Conservation (phyloP, 73 alveolate genomes). For the Paramecium pentaurelia region DNA sequence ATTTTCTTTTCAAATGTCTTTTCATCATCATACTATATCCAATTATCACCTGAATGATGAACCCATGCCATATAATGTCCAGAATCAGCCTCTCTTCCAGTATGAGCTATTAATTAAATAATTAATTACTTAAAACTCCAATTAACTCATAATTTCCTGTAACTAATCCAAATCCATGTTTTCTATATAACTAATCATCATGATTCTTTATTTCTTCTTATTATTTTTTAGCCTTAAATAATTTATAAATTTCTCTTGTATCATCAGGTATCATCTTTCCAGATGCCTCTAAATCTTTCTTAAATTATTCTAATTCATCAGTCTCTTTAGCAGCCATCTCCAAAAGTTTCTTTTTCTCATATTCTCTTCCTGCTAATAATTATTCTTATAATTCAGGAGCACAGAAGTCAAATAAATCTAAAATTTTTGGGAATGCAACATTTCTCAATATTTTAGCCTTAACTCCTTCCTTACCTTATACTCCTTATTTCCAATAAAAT, state of each 20-base stretch:
- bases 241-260: conserved; percentile 56
- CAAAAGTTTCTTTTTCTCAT: conserved; percentile 82
- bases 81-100: conserved; percentile 98
- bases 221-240: conserved; percentile 70
- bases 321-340: conserved; percentile 58
- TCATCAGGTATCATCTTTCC: conserved; percentile 76
- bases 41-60: conserved; percentile 82
- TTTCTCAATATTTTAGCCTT: conserved; percentile 91
- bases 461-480: conserved; percentile 88
- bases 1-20: conserved; percentile 83
- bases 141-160: conserved; percentile 96
- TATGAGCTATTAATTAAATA: conserved; percentile 76
- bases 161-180: conserved; percentile 84
- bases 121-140: conserved; percentile 73
- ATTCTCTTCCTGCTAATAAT: conserved; percentile 91
- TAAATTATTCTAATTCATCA: conserved; percentile 64
- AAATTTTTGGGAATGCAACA: conserved; percentile 94
- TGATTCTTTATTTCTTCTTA: conserved; percentile 78
- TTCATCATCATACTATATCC: conserved; percentile 96
- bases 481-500: conserved; percentile 94
- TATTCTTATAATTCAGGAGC: conserved; percentile 86
- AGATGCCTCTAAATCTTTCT: conserved; percentile 69
- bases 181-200: conserved; percentile 70
- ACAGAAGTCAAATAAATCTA: conserved; percentile 93
- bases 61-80: conserved; percentile 99